Conservation (phyloP, 2,329 filamentous ascomycete genomes). For the Hypoxylon rubiginosum region DNA sequence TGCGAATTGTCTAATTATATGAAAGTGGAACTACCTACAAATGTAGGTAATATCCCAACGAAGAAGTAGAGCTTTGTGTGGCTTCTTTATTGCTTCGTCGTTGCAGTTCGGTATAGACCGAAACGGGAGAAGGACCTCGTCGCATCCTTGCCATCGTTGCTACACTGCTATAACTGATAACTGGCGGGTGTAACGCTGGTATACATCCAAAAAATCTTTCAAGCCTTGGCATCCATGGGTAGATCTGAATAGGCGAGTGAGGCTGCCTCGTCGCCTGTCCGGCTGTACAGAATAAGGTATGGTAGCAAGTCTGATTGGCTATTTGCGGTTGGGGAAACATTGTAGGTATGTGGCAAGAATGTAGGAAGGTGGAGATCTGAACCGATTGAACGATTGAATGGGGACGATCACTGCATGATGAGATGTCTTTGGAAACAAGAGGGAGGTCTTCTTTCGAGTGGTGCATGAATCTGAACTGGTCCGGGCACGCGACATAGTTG, state of each 20-base stretch:
- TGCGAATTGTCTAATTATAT: neutral
- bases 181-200: slow-evolving; percentile 27
- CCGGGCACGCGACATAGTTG: slow-evolving; percentile 15
- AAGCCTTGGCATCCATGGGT: slow-evolving; percentile 29
- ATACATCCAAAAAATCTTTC: slow-evolving; percentile 15
- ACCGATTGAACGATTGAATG: slow-evolving; percentile 16
- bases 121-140: neutral
- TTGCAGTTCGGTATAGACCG: too few species aligned
- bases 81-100: neutral
- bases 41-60: neutral
- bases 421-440: slow-evolving; percentile 9
- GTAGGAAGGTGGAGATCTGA: slow-evolving; percentile 19
- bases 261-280: slow-evolving; percentile 7
- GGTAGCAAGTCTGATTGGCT: slow-evolving; percentile 27
- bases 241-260: slow-evolving; percentile 22
- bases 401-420: slow-evolving; percentile 26
- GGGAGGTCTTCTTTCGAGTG: neutral
- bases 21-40: neutral
- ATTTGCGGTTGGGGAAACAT: slow-evolving; percentile 8
- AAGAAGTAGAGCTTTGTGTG: neutral
- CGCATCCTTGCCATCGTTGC: neutral
- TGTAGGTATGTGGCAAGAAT: slow-evolving; percentile 8
- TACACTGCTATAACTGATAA: slow-evolving; percentile 1
- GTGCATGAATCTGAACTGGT: slow-evolving; percentile 1
- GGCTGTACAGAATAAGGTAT: slow-evolving; percentile 12